phyloP scores from a whole-genome alignment of 768 basidiomycete species.

The Cyclocybe cylindracea region DNA sequence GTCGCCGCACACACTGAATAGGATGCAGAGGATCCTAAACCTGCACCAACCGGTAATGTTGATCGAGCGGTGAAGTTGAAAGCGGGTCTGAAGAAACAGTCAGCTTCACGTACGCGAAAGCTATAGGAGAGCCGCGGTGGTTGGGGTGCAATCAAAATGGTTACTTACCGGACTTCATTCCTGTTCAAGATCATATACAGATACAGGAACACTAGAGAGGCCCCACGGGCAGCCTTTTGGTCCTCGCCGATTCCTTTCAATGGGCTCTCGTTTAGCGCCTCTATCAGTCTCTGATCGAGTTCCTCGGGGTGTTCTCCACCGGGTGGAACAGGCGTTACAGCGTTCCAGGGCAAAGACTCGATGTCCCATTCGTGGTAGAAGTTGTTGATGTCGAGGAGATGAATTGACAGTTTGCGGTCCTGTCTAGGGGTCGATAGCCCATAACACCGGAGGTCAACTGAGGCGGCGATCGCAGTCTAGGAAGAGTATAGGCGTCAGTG shows the following conservation, averaged over 20 bases:
- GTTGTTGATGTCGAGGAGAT: slow-evolving; percentile 76
- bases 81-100: slow-evolving; percentile 52
- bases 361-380: slow-evolving; percentile 85
- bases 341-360: slow-evolving; percentile 76
- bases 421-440: slow-evolving; percentile 75
- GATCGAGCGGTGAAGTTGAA: slow-evolving; percentile 84
- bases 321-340: slow-evolving; percentile 52
- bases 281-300: slow-evolving; percentile 74
- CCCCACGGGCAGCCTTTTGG: slow-evolving; percentile 40
- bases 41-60: slow-evolving; percentile 91
- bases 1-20: slow-evolving; percentile 89
- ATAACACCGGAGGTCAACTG: slow-evolving; percentile 95
- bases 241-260: slow-evolving; percentile 36
- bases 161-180: slow-evolving; percentile 54
- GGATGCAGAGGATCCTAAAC: slow-evolving; percentile 95
- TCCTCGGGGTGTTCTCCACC: slow-evolving; percentile 59
- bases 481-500: slow-evolving; percentile 11
- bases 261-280: slow-evolving; percentile 59
- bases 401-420: slow-evolving; percentile 73
- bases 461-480: slow-evolving; percentile 92
- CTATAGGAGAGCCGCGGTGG: slow-evolving; percentile 16
- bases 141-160: slow-evolving; percentile 14
- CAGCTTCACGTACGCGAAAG: slow-evolving; percentile 3
- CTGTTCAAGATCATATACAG: slow-evolving; percentile 82
- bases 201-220: slow-evolving; percentile 82